These are phyloP conservation scores for Boletus vinaceobasis DNA, from an alignment of 768 basidiomycete species.

Conservation along the genomic window DNA sequence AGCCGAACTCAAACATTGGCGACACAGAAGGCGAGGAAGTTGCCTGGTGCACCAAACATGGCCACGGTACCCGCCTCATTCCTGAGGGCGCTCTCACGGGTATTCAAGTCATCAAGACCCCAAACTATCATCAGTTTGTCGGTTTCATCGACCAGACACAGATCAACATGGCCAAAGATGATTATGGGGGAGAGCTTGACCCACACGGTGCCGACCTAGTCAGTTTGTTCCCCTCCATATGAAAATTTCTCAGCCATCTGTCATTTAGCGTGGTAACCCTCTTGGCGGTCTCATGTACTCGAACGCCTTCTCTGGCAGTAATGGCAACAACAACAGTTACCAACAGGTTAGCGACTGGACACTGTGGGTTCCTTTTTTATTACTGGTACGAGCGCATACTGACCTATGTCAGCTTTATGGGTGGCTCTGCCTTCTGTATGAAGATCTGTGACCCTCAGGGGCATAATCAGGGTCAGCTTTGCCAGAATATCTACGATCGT, in stretches of 20 bases:
- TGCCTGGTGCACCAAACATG: slow-evolving; percentile 72
- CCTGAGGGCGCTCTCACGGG: slow-evolving; percentile 62
- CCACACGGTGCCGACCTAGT: slow-evolving; percentile 68
- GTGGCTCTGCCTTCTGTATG: slow-evolving; percentile 59
- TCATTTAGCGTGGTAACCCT: slow-evolving; percentile 69
- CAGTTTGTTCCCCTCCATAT: slow-evolving; percentile 14
- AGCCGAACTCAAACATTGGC: slow-evolving; percentile 52
- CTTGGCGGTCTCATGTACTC: slow-evolving; percentile 70
- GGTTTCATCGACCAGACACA: slow-evolving; percentile 66
- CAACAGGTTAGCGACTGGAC: slow-evolving; percentile 67
- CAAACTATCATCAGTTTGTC: slow-evolving; percentile 56
- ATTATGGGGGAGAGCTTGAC: slow-evolving; percentile 77
- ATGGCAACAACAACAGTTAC: slow-evolving; percentile 39
- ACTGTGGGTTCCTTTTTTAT: slow-evolving; percentile 41
- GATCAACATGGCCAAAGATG: slow-evolving; percentile 50
- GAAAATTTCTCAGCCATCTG: slow-evolving; percentile 14
- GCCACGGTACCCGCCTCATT: slow-evolving; percentile 70
- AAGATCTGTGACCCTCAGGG: slow-evolving; percentile 66
- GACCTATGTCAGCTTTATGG: slow-evolving; percentile 56
- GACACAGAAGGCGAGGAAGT: slow-evolving; percentile 69
- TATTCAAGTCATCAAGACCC: slow-evolving; percentile 59
- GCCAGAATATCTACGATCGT: slow-evolving; percentile 72
- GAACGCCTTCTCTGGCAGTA: slow-evolving; percentile 49
- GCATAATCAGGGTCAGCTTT: slow-evolving; percentile 49
- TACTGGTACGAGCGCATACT: not conserved